Evolutionary conservation across 2,329 filamentous ascomycete genomes (phyloP).

Genomic region (Simplicillium sp.): DNA sequence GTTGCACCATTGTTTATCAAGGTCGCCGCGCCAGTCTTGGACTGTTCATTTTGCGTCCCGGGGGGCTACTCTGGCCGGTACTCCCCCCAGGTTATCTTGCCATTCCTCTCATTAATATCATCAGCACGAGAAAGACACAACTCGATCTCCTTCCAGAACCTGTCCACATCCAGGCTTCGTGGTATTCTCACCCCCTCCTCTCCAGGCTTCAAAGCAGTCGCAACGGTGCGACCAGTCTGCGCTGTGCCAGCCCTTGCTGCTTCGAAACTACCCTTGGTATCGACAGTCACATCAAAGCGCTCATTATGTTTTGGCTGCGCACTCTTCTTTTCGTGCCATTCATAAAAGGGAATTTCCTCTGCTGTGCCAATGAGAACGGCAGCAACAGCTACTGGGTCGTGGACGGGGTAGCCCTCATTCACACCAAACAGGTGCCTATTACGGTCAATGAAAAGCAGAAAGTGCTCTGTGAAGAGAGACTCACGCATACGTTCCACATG

Average conservation of each 20-base stretch:
- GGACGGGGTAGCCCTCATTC: constrained; percentile 72
- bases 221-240: constrained; percentile 62
- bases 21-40: too few relatives aligned
- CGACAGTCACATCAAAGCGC: constrained; percentile 60
- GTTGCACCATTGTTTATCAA: too few relatives aligned
- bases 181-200: constrained; percentile 69
- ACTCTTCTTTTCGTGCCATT: constrained; percentile 33
- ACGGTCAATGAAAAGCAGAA: constrained; percentile 5
- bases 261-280: constrained; percentile 65
- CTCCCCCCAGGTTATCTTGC: background rate
- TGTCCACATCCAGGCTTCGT: constrained; percentile 56
- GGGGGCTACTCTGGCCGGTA: too few relatives aligned
- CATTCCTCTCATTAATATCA: constrained; percentile 34
- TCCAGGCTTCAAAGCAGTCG: constrained; percentile 46
- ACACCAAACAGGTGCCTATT: constrained; percentile 66
- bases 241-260: constrained; percentile 45
- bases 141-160: constrained; percentile 73
- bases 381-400: constrained; percentile 87
- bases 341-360: constrained; percentile 48
- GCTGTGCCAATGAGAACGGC: constrained; percentile 59
- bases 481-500: constrained; percentile 73
- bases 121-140: constrained; percentile 63
- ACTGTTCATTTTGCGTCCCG: too few relatives aligned
- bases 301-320: constrained; percentile 34
- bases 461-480: too few relatives aligned